Evolutionary conservation across 345 rosid species (phyloP).

Genomic region (Camelina sativa): DNA sequence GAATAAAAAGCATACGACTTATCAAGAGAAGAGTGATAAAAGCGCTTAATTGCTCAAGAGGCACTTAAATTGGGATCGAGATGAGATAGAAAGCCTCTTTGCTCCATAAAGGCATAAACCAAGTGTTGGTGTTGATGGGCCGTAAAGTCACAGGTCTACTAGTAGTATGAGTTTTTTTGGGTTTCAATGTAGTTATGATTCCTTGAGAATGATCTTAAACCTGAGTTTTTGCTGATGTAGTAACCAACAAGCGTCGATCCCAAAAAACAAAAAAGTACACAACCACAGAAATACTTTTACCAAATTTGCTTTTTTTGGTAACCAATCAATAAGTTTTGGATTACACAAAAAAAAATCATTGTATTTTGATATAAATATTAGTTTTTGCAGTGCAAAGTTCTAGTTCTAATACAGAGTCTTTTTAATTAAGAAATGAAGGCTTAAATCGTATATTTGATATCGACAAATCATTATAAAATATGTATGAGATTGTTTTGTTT

Average conservation of each 20-base stretch:
- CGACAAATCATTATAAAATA: neutral
- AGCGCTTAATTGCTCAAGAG: too few species aligned
- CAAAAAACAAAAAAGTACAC: neutral
- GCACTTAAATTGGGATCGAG: neutral
- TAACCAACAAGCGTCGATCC: neutral
- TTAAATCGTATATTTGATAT: neutral
- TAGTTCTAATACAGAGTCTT: neutral
- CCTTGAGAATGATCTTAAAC: neutral
- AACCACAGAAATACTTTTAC: neutral
- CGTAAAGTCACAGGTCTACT: conserved; percentile 1
- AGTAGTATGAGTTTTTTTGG: neutral
- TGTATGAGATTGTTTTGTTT: neutral
- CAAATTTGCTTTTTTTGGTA: neutral
- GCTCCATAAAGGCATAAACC: neutral
- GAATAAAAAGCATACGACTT: neutral
- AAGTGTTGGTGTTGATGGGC: conserved; percentile 6
- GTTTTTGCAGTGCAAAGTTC: neutral
- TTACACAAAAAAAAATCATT: neutral
- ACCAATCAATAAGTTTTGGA: neutral
- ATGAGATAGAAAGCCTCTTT: neutral
- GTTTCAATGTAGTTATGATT: neutral
- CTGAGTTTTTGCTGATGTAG: neutral
- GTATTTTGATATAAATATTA: neutral
- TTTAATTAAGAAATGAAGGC: neutral
- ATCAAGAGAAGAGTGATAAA: neutral